Percentiles rank a stretch among this genome's conserved stretches.
Conservation (phyloP, 2,329 filamentous ascomycete species). For the Calonectria pseudoturangicola region DNA sequence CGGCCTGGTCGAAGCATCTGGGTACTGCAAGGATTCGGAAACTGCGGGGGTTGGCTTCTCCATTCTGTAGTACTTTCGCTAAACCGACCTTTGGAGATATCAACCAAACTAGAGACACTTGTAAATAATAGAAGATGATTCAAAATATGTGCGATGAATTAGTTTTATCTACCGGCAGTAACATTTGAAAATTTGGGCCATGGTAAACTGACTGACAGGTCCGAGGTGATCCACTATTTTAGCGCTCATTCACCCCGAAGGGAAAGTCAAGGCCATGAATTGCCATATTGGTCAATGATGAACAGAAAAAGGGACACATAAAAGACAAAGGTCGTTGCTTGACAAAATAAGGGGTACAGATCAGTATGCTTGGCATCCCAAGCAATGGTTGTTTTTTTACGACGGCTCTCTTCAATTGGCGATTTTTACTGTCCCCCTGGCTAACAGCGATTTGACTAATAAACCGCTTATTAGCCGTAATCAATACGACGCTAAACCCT, state of each 20-base stretch:
- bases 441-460: not conserved
- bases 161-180: too few species aligned
- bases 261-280: not conserved
- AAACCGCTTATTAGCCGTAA: not conserved
- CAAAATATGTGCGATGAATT: not conserved
- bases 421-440: not conserved
- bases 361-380: too few species aligned
- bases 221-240: not conserved
- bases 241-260: not conserved
- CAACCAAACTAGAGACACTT: not conserved
- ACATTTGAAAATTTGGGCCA: not conserved
- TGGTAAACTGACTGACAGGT: too few species aligned
- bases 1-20: too few species aligned
- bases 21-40: not conserved
- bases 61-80: not conserved
- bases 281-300: too few species aligned
- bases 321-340: too few species aligned
- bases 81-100: too few species aligned
- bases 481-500: not conserved
- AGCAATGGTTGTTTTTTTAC: too few species aligned
- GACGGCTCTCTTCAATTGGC: too few species aligned
- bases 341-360: too few species aligned
- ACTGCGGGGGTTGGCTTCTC: not conserved
- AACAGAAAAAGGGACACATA: too few species aligned
- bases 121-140: not conserved